phyloP scores from a whole-genome alignment of 805 yeast species.

The Clavispora fructus region DNA sequence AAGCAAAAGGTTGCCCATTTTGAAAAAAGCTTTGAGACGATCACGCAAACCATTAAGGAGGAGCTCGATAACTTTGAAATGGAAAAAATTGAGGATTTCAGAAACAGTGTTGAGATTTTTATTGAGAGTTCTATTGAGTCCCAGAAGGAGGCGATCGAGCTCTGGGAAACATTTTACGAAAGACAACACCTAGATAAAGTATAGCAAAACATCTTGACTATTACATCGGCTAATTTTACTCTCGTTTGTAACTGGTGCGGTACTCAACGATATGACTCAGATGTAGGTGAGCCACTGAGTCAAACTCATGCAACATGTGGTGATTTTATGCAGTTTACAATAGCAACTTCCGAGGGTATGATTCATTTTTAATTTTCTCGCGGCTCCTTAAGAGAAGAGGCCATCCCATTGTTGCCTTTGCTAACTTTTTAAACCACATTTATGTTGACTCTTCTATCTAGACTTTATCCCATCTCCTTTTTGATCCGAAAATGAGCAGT shows the following conservation, averaged over 20 bases:
- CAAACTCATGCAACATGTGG: not conserved
- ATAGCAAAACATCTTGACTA: not conserved
- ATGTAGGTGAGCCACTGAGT: not conserved
- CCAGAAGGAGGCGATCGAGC: conserved; percentile 84
- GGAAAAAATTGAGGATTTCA: conserved; percentile 75
- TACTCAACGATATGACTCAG: conserved; percentile 1
- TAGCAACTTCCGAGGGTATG: not conserved
- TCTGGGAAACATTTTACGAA: conserved; percentile 87
- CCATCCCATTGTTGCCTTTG: not conserved
- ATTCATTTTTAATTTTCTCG: not conserved
- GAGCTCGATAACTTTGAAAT: conserved; percentile 69
- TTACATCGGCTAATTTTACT: not conserved
- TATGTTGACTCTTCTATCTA: not conserved
- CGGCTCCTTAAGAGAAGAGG: not conserved
- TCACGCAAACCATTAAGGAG: conserved; percentile 58
- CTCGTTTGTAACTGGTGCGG: not conserved
- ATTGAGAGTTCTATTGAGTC: conserved; percentile 87
- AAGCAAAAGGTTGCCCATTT: conserved; percentile 50
- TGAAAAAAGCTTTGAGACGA: conserved; percentile 55
- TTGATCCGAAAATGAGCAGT: conserved; percentile 28
- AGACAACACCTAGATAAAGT: conserved; percentile 22
- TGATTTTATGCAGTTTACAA: not conserved
- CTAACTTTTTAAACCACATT: not conserved
- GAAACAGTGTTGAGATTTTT: conserved; percentile 84
- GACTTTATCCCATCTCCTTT: not conserved